Percentiles rank a stretch among this genome's conserved stretches.
Evolutionary conservation across 345 rosid species (phyloP).

Genomic region (Populus ilicifolia): DNA sequence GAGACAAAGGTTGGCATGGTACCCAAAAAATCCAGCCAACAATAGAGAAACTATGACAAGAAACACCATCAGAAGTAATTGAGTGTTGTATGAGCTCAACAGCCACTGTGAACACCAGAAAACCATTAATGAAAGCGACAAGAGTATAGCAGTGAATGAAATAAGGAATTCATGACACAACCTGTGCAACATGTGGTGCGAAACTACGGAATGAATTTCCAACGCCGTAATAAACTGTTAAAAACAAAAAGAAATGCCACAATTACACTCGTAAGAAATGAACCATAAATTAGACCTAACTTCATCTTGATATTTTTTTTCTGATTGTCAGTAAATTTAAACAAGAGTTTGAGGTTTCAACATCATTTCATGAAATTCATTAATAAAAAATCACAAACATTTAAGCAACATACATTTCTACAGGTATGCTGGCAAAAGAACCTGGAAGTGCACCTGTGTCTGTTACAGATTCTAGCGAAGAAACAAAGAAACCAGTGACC

Average conservation of each 20-base stretch:
- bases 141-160: background rate
- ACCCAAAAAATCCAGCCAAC: slow-evolving; percentile 78
- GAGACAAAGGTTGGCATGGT: slow-evolving; percentile 72
- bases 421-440: background rate
- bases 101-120: slow-evolving; percentile 66
- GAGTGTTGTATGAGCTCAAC: slow-evolving; percentile 73
- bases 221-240: slow-evolving; percentile 76
- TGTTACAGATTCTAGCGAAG: too few relatives aligned
- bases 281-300: slow-evolving; percentile 4
- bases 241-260: slow-evolving; percentile 8
- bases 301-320: background rate
- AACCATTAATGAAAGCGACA: slow-evolving; percentile 4
- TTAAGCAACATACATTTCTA: background rate
- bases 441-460: background rate
- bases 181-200: slow-evolving; percentile 78
- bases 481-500: background rate
- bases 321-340: background rate
- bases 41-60: slow-evolving; percentile 71
- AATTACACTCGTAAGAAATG: slow-evolving; percentile 3
- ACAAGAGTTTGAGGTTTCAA: background rate
- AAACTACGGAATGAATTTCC: slow-evolving; percentile 62
- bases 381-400: too few relatives aligned
- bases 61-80: slow-evolving; percentile 82
- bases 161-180: slow-evolving; percentile 6
- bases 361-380: background rate